Evolutionary conservation across 2,329 filamentous ascomycete species (phyloP), one percentile per base, ranked within the genome.

Genomic region (Nemania diffusa): DNA sequence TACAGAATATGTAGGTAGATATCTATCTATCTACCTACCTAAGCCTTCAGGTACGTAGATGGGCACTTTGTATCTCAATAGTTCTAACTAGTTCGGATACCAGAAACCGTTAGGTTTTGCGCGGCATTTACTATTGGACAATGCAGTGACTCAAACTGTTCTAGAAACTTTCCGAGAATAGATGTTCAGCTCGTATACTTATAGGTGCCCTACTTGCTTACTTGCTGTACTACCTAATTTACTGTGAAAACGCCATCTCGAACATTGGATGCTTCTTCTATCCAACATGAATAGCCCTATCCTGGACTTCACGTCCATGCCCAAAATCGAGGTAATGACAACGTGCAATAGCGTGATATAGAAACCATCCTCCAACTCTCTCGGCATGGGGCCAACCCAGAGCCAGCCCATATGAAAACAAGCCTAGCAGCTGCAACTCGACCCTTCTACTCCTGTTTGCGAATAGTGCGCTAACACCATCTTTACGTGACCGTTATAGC

Each of bases 251-350:
- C 32, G 32, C 11, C 11, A 34, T 34, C 32, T 11, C 32, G 11
- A 34, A 34, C 32, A 34, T 34, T 17, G 4, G 8, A 3, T 48
- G 13, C 20, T 8, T 7, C 9, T 51, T 51, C 4, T 51, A 11
- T 20, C 44, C 42, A 52, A 4, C 1, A 70, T 70, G 68, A 26
- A 51, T 26, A 20, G 22, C 20, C 8, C 44, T 32, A 44, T n/a
- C 9, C 22, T 71, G 24, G 67, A 71, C 56, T 72, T 72, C 62
- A 62, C 44, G 69, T 61, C 69, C 34, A 72, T 72, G 71, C 71
- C 71, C 1, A 72, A 72, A 26, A 70, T 72, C 27, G 71, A 72
- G 69, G 71, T 72, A 69, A 68, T 7, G 2, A 56, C 27, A 11
- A 13, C n/a, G 5, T 26, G 20, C 34, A 56, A 20, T 11, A 5